These are phyloP conservation scores for Colletotrichum graminicola DNA, from an alignment of 2,329 filamentous ascomycete genomes.

Conservation along the genomic window DNA sequence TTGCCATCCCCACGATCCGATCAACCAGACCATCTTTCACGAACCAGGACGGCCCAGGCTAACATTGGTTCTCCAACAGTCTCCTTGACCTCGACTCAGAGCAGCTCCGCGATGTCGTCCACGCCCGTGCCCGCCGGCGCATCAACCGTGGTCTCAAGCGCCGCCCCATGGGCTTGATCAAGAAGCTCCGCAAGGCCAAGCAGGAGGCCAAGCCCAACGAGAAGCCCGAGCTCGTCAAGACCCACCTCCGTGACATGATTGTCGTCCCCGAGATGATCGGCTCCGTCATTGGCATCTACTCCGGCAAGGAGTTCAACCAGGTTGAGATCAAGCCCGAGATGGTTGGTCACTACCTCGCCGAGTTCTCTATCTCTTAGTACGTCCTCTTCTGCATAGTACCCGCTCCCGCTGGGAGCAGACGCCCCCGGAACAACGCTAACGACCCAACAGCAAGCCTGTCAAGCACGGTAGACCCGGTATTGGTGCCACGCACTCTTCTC, in stretches of 20 bases:
- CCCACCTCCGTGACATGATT: conserved; percentile 99
- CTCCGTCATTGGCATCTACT: conserved; percentile 98
- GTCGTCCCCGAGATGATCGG: conserved; percentile 99
- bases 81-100: conserved; percentile 99
- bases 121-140: conserved; percentile 96
- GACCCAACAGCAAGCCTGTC: conserved; percentile 86
- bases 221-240: conserved; percentile 99
- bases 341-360: conserved; percentile 99
- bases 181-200: conserved; percentile 99
- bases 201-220: conserved; percentile 99
- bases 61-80: conserved; percentile 62
- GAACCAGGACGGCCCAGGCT: conserved; percentile 40
- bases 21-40: conserved; percentile 2
- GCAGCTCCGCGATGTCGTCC: conserved; percentile 98
- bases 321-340: conserved; percentile 99
- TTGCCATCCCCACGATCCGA: conserved; percentile 1
- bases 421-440: conserved; percentile 59
- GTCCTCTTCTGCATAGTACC: conserved; percentile 56
- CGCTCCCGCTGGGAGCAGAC: neutral
- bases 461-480: conserved; percentile 99
- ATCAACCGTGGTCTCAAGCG: conserved; percentile 99
- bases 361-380: conserved; percentile 99
- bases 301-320: conserved; percentile 99
- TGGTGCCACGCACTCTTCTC: conserved; percentile 99
- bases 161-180: conserved; percentile 99